Base-by-base conservation (phyloP, 768 basidiomycete genomes). In the Mycena crocata region DNA sequence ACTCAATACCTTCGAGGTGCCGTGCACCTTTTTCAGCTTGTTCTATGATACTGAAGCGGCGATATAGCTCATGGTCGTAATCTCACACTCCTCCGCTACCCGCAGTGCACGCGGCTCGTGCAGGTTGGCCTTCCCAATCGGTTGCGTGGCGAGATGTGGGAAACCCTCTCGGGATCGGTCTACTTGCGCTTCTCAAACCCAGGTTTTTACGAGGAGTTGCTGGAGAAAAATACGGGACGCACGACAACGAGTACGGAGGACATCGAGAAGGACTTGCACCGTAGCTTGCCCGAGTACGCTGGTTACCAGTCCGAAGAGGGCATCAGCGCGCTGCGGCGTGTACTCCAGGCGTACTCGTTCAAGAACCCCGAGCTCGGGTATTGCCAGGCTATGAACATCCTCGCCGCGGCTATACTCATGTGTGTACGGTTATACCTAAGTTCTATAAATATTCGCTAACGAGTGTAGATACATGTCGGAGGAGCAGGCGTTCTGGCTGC, bases 361-460 rank as follows among this genome's bases (percentile, higher is more conserved):
- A 92, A 91, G 80, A 98, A 98, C 74, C 96, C 96, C 0, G 93
- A 95, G 73, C 81, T 95, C 21, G 94, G 95, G n/a, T 96, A 96
- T 77, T 97, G 96, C 77, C 96, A 94, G 91, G 98, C 97, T 8
- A 95, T 99, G 94, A 99, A 99, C 76, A 97, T 99, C 52, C 87
- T 99, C 45, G 93, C 93, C 0, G 96, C 97, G 30, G 96, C 95
- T n/a, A 91, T 97, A 73, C 83, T 97, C 56, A 95, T 96, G 94
- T 95, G 72, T 69, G 88, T 76, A 24, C 0, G 15, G 24, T 49
- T 40, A 21, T 12, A 23, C 14, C 19, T 40, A 28, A 21, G 3
- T 10, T 50, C 17, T 40, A 44, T 34, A 24, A n/a, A 39, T 49
- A 3, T 46, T 54, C 31, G 54, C 42, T 52, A 10, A 70, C 77